Conservation (phyloP, 2,329 filamentous ascomycete genomes). For the Knoxdaviesia capensis region DNA sequence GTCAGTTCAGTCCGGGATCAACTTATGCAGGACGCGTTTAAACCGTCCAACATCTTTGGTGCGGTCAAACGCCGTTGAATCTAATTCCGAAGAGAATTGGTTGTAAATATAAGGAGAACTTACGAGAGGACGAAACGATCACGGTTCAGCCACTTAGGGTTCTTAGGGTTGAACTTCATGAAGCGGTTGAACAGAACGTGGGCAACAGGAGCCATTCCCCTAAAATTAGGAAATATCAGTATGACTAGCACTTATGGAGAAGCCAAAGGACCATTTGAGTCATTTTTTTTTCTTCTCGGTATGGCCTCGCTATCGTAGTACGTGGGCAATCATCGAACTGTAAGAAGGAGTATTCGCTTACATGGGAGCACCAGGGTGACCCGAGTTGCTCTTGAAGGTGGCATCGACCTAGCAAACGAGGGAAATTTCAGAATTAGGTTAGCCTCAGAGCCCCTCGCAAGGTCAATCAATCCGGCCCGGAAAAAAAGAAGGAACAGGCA, state of each 20-base stretch:
- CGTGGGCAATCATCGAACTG: not conserved
- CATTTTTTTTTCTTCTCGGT: too few species aligned
- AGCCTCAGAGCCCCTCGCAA: too few species aligned
- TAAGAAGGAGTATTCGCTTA: conserved; percentile 16
- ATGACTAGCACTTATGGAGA: not conserved
- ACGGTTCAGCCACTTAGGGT: conserved; percentile 90
- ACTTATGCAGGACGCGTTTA: not conserved
- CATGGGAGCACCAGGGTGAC: conserved; percentile 98
- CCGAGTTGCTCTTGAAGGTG: conserved; percentile 86
- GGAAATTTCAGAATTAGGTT: not conserved
- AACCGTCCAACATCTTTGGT: not conserved
- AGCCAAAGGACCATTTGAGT: not conserved
- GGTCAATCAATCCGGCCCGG: too few species aligned
- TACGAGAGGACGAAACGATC: conserved; percentile 98
- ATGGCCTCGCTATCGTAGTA: too few species aligned
- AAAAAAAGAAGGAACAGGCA: too few species aligned
- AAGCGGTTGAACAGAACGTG: conserved; percentile 98
- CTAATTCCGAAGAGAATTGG: not conserved
- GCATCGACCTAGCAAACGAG: conserved; percentile 64
- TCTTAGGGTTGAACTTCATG: conserved; percentile 99
- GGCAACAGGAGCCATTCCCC: conserved; percentile 77
- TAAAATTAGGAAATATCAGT: conserved; percentile 16
- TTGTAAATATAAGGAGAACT: conserved; percentile 20
- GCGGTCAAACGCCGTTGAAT: not conserved
- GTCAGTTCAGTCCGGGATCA: conserved; percentile 4